Percentiles rank a stretch among this genome's conserved stretches.
These are phyloP conservation scores for Stropharia rugosoannulata DNA, from an alignment of 768 basidiomycete genomes.

Conservation along the genomic window DNA sequence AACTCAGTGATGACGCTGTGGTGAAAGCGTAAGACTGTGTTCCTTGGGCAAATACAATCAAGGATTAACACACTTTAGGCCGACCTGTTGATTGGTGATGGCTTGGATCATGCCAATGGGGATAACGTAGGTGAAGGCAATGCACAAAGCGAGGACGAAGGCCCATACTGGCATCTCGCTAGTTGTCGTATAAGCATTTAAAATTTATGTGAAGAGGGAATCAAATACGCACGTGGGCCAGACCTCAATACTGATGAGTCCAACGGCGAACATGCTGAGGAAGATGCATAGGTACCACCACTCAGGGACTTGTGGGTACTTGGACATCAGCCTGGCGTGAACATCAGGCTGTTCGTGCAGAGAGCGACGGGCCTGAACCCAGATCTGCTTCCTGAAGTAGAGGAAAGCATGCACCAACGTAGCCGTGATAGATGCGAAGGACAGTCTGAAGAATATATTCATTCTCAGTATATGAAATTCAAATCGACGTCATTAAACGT, in stretches of 20 bases:
- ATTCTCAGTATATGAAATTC: not conserved
- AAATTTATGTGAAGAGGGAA: conserved; percentile 34
- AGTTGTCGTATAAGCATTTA: conserved; percentile 34
- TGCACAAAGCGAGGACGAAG: conserved; percentile 60
- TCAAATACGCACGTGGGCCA: conserved; percentile 45
- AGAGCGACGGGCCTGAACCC: conserved; percentile 63
- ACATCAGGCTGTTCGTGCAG: conserved; percentile 78
- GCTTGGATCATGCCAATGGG: conserved; percentile 64
- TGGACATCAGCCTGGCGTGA: conserved; percentile 76
- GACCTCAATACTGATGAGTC: conserved; percentile 62
- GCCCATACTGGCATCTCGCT: conserved; percentile 38
- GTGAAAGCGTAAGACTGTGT: not conserved
- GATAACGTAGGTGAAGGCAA: conserved; percentile 63
- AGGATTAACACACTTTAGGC: conserved; percentile 40
- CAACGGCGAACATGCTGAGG: conserved; percentile 60
- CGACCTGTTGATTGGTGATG: conserved; percentile 77
- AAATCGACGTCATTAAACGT: not conserved
- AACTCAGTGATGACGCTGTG: conserved; percentile 71
- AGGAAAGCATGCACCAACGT: conserved; percentile 67
- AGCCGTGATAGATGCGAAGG: conserved; percentile 72
- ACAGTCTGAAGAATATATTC: conserved; percentile 31
- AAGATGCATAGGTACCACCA: conserved; percentile 81
- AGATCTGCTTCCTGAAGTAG: conserved; percentile 76
- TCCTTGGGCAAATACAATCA: not conserved
- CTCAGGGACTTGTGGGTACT: conserved; percentile 70